Evolutionary conservation across 768 basidiomycete genomes (phyloP).

Genomic region (Sarcomyxa edulis): DNA sequence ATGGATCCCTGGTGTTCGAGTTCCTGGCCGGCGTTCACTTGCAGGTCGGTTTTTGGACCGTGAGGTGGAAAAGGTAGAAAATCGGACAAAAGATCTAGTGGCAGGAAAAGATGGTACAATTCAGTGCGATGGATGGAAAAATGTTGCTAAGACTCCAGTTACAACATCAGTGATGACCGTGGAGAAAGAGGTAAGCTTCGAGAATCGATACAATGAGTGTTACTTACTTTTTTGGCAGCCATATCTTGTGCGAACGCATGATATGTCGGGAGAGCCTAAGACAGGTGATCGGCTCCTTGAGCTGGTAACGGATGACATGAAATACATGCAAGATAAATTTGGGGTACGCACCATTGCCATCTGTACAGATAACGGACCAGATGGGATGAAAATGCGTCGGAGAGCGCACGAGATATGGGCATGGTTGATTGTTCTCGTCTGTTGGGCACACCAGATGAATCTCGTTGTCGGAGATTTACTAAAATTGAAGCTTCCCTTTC

Average conservation of each 20-base stretch:
- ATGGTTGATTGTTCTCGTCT: conserved; percentile 13
- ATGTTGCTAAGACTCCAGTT: conserved; percentile 16
- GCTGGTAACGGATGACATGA: conserved; percentile 16
- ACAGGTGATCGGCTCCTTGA: conserved; percentile 17
- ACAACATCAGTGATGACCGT: conserved; percentile 20
- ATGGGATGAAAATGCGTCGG: conserved; percentile 15
- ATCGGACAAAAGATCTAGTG: conserved; percentile 6
- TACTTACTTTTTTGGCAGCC: conserved; percentile 3
- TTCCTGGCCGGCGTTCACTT: conserved; percentile 16
- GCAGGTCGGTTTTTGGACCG: conserved; percentile 17
- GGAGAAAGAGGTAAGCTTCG: conserved; percentile 14
- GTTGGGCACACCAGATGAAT: conserved; percentile 21
- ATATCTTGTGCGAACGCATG: conserved; percentile 13
- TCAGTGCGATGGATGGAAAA: conserved; percentile 27
- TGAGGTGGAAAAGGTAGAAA: conserved; percentile 6
- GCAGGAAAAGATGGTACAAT: conserved; percentile 18
- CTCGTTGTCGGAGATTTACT: conserved; percentile 21
- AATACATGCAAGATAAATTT: conserved; percentile 13
- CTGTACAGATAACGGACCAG: conserved; percentile 17
- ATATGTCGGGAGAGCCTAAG: conserved; percentile 19
- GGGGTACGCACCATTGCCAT: conserved; percentile 13
- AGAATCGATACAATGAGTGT: not conserved
- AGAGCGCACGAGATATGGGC: conserved; percentile 7
- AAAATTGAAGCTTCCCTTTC: conserved; percentile 7
- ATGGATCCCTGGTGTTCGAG: conserved; percentile 21